These are phyloP conservation scores for Flaveria robusta DNA, from an alignment of 129 eudicot genomes.

Conservation along the genomic window DNA sequence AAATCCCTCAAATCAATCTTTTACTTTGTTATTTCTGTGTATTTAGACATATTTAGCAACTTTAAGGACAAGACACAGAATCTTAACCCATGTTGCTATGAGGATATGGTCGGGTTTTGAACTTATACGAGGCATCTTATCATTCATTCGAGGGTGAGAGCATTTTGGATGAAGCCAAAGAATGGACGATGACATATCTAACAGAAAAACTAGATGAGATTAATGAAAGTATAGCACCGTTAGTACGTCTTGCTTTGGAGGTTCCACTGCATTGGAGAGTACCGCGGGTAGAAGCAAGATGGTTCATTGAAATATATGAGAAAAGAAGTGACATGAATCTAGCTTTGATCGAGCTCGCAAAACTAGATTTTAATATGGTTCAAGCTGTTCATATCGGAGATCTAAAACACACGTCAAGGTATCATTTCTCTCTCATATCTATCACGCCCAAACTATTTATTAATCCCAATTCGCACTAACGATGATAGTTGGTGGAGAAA, in stretches of 20 bases:
- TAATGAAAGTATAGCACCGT: constrained; percentile 1
- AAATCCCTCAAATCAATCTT: not conserved
- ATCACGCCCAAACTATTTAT: not conserved
- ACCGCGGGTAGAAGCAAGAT: constrained; percentile 27
- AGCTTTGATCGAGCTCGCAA: constrained; percentile 26
- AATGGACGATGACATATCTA: constrained; percentile 19
- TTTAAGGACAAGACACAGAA: constrained; percentile 2
- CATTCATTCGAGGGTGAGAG: constrained; percentile 32
- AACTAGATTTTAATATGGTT: constrained; percentile 32
- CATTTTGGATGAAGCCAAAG: constrained; percentile 23
- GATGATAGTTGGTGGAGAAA: constrained; percentile 48
- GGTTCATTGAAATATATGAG: constrained; percentile 24
- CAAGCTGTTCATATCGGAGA: constrained; percentile 28
- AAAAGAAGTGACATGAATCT: constrained; percentile 15
- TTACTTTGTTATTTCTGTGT: not conserved
- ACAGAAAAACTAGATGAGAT: constrained; percentile 5
- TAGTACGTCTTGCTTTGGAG: constrained; percentile 33
- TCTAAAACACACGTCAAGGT: constrained; percentile 38
- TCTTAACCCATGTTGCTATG: not conserved
- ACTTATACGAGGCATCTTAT: constrained; percentile 39
- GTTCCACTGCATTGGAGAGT: constrained; percentile 37
- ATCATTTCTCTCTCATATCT: not conserved
- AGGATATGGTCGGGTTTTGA: constrained; percentile 22
- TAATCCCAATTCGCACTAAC: not conserved
- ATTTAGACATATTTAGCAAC: constrained; percentile 17